Percentiles rank a stretch among this genome's conserved stretches.
phyloP scores from a whole-genome alignment of 352 stramenopile species.

The Globisporangium paroecandrum region DNA sequence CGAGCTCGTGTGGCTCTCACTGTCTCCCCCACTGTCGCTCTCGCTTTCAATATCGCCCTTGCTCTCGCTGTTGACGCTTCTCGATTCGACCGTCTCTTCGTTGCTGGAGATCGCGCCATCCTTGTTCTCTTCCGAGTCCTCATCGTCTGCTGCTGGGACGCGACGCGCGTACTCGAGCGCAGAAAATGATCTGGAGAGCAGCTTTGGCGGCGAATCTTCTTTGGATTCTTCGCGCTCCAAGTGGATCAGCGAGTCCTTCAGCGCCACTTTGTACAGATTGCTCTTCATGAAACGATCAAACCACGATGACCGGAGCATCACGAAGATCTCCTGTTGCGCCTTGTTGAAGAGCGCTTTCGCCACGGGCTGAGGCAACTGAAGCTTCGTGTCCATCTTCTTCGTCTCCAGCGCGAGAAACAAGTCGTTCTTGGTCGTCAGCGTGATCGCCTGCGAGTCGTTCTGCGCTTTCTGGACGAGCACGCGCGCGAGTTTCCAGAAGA shows the following conservation, averaged over 20 bases:
- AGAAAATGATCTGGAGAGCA: constrained; percentile 61
- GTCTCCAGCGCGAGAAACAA: constrained; percentile 47
- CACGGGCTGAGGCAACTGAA: constrained; percentile 37
- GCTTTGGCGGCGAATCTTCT: constrained; percentile 63
- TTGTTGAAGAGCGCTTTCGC: constrained; percentile 50
- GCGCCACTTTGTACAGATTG: constrained; percentile 74
- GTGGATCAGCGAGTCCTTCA: constrained; percentile 71
- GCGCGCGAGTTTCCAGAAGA: constrained; percentile 69
- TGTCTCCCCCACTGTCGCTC: constrained; percentile 22
- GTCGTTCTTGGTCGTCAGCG: constrained; percentile 68
- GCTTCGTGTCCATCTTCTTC: constrained; percentile 39
- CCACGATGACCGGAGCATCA: constrained; percentile 77
- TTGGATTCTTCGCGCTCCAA: constrained; percentile 55
- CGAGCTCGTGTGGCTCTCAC: constrained; percentile 31
- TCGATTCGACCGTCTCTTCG: constrained; percentile 13
- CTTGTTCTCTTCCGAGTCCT: constrained; percentile 14
- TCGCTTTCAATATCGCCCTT: constrained; percentile 12
- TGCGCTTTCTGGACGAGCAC: constrained; percentile 72
- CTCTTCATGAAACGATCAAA: constrained; percentile 85
- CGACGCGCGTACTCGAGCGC: constrained; percentile 27
- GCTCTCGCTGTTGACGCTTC: constrained; percentile 14
- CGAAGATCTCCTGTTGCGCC: constrained; percentile 80
- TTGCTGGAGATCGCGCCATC: constrained; percentile 11
- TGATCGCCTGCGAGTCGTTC: constrained; percentile 77
- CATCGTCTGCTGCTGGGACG: constrained; percentile 2